A percentile compares a stretch with the other conserved stretches of the same genome.
Conservation (phyloP, 2,329 filamentous ascomycete genomes). For the Trichoderma guizhouense region DNA sequence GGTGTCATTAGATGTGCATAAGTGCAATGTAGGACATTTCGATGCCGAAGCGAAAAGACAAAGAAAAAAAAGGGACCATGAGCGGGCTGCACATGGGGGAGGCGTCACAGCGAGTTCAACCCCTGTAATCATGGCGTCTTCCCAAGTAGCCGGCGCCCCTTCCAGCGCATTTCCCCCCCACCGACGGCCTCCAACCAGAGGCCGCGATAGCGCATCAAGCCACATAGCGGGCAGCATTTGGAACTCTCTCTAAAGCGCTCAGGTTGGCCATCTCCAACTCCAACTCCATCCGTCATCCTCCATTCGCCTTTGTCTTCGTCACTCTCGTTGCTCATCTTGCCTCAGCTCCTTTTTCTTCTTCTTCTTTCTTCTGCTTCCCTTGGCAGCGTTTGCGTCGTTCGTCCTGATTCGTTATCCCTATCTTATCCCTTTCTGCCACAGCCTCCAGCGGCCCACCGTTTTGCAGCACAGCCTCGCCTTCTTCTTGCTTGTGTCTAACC, state of each 20-base stretch:
- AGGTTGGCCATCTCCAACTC: not conserved
- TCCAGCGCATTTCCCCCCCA: not conserved
- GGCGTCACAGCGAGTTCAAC: conserved; percentile 1
- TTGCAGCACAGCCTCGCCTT: conserved; percentile 12
- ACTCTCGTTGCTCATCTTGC: not conserved
- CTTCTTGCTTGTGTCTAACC: not conserved
- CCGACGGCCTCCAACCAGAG: conserved; percentile 13
- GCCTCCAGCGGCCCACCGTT: conserved; percentile 12
- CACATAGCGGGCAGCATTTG: not conserved
- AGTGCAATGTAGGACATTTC: not conserved
- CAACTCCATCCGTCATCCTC: not conserved
- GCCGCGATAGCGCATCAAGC: not conserved
- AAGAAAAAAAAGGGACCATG: not conserved
- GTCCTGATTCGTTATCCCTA: not conserved
- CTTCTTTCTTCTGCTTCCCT: not conserved
- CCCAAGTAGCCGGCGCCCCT: not conserved
- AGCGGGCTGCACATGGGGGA: not conserved
- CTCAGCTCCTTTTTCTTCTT: not conserved
- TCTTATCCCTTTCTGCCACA: conserved; percentile 4
- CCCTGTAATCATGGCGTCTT: conserved; percentile 6
- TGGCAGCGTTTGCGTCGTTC: not conserved
- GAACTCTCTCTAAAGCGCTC: not conserved
- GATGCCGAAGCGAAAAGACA: not conserved
- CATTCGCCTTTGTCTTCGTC: not conserved
- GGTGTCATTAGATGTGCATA: conserved; percentile 8